Conservation (phyloP, 2,329 filamentous ascomycete genomes). For the Drechslerella coelobrocha region DNA sequence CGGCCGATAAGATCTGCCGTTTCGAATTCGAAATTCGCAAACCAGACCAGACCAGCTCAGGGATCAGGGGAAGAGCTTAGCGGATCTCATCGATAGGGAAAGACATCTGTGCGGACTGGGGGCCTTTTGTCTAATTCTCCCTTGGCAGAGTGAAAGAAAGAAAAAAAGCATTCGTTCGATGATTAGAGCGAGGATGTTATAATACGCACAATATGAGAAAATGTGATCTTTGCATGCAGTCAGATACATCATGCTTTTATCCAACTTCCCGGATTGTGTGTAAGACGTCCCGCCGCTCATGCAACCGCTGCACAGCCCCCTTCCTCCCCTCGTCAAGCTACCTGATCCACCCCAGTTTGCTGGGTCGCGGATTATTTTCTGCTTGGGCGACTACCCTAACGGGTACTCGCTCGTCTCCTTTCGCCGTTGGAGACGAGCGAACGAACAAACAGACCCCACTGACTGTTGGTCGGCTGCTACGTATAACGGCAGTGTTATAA, state of each 20-base stretch:
- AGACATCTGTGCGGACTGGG: constrained; percentile 15
- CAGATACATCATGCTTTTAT: constrained; percentile 17
- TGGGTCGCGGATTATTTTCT: constrained; percentile 7
- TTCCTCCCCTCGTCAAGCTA: background rate
- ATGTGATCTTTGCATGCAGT: too few species aligned
- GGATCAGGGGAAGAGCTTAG: constrained; percentile 19
- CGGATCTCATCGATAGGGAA: constrained; percentile 26
- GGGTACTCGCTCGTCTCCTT: too few species aligned
- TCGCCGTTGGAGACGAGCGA: too few species aligned
- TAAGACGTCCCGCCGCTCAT: constrained; percentile 4
- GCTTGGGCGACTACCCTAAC: background rate
- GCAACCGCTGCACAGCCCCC: constrained; percentile 8
- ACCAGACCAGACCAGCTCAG: background rate
- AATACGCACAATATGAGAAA: too few species aligned
- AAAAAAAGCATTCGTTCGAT: too few species aligned
- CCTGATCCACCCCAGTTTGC: background rate
- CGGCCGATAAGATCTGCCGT: constrained; percentile 17
- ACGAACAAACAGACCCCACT: too few species aligned
- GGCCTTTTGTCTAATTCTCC: background rate
- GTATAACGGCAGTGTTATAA: background rate
- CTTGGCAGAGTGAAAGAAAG: background rate
- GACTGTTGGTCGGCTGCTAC: background rate
- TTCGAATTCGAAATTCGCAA: background rate
- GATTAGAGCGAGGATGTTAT: too few species aligned
- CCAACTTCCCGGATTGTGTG: constrained; percentile 48